Evolutionary conservation across 2,329 filamentous ascomycete species (phyloP).

Genomic region (Pyrenochaeta sp.): DNA sequence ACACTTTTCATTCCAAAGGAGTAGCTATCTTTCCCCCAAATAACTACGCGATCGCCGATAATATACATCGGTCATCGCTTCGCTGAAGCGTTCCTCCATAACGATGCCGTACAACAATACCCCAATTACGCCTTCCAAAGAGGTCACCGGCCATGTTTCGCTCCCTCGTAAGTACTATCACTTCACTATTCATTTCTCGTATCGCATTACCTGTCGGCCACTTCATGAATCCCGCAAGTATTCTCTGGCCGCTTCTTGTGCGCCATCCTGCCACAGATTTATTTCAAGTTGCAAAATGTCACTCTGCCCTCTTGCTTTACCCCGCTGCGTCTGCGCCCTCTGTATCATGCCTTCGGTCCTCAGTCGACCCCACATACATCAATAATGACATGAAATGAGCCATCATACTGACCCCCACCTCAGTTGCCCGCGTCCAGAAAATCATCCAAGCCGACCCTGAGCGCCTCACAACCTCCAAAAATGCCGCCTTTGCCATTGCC

Average conservation of each 20-base stretch:
- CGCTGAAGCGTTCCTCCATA: slow-evolving; percentile 6
- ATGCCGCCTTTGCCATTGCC: slow-evolving; percentile 92
- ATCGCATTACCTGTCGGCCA: not conserved
- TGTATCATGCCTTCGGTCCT: not conserved
- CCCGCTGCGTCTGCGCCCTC: not conserved
- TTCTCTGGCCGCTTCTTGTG: not conserved
- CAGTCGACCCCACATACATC: not conserved
- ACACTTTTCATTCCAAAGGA: not conserved
- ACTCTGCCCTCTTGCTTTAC: not conserved
- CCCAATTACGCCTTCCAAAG: slow-evolving; percentile 79
- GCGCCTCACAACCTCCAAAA: slow-evolving; percentile 86
- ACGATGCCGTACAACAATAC: slow-evolving; percentile 90
- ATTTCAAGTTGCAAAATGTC: too few relatives aligned
- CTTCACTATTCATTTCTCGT: not conserved
- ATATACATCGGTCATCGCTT: not conserved
- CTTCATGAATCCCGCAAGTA: not conserved
- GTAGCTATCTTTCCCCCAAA: not conserved
- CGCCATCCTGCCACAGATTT: not conserved
- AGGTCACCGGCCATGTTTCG: slow-evolving; percentile 84
- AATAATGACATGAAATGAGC: not conserved
- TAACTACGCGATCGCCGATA: not conserved
- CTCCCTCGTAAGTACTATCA: slow-evolving; percentile 74
- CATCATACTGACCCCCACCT: slow-evolving; percentile 1
- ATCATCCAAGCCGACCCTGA: slow-evolving; percentile 84
- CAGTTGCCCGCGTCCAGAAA: slow-evolving; percentile 95